Percentiles rank a stretch among this genome's conserved stretches.
These are phyloP conservation scores for Naganishia sp. DNA, from an alignment of 1,284 basidiomycete species.

Conservation along the genomic window DNA sequence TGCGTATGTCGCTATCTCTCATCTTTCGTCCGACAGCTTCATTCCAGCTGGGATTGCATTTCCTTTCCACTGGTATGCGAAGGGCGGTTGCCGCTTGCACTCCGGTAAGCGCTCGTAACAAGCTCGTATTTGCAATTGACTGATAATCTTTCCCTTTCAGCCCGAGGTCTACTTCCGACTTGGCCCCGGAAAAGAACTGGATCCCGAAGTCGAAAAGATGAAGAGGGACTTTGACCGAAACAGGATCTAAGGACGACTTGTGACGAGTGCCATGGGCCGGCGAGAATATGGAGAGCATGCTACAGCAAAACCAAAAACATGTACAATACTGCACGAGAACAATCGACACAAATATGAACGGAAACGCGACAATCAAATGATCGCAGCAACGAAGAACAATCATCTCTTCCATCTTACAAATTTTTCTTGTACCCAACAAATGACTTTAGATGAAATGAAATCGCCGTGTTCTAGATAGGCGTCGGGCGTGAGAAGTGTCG, in stretches of 20 bases:
- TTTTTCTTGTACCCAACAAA: too few species aligned
- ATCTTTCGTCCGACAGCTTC: constrained; percentile 63
- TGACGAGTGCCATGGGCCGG: neutral
- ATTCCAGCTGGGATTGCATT: constrained; percentile 92
- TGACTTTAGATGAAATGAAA: too few species aligned
- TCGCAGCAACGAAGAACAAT: too few species aligned
- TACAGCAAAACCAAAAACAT: too few species aligned
- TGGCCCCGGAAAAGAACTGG: constrained; percentile 21
- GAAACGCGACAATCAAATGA: too few species aligned
- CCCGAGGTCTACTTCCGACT: constrained; percentile 36
- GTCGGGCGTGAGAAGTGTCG: too few species aligned
- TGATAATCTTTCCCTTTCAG: constrained; percentile 1
- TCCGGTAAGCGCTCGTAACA: constrained; percentile 39
- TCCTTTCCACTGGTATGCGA: constrained; percentile 89
- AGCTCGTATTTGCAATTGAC: neutral
- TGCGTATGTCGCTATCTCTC: neutral
- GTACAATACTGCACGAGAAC: too few species aligned
- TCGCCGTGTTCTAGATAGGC: too few species aligned
- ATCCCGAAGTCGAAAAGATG: constrained; percentile 29
- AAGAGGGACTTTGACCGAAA: constrained; percentile 20
- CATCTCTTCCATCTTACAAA: too few species aligned
- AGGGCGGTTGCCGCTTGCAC: constrained; percentile 85
- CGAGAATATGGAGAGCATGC: neutral
- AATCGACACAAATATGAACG: too few species aligned
- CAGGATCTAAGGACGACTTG: constrained; percentile 8